A percentile compares a stretch with the other conserved stretches of the same genome.
Conservation (phyloP, 495 filamentous ascomycete genomes). For the Daldinia bambusicola region DNA sequence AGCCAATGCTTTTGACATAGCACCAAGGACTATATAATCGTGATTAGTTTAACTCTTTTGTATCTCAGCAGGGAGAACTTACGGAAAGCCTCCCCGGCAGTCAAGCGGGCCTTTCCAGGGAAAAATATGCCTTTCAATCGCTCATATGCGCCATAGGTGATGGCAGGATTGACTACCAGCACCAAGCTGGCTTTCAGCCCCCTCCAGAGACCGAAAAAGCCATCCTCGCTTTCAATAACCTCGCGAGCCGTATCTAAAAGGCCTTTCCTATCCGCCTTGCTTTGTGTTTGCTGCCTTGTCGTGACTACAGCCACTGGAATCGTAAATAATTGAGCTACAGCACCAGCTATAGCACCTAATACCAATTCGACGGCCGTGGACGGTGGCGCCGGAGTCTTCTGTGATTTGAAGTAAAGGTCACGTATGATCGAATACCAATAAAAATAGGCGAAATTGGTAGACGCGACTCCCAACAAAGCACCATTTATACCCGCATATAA, state of each 20-base stretch:
- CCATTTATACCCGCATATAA: conserved; percentile 91
- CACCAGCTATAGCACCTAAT: conserved; percentile 88
- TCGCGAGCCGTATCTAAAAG: conserved; percentile 88
- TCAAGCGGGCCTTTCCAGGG: conserved; percentile 78
- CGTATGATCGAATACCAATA: conserved; percentile 98
- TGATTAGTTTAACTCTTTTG: conserved; percentile 19
- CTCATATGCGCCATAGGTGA: conserved; percentile 98
- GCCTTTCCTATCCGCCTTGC: conserved; percentile 83
- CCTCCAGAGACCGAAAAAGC: conserved; percentile 88
- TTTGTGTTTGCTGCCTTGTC: conserved; percentile 93
- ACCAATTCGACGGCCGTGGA: conserved; percentile 87
- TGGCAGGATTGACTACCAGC: conserved; percentile 94
- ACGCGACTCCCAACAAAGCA: conserved; percentile 88
- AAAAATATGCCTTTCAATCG: conserved; percentile 83
- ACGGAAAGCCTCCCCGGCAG: conserved; percentile 92
- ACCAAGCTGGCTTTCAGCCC: conserved; percentile 97
- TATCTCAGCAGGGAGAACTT: conserved; percentile 52
- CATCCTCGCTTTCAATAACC: conserved; percentile 90
- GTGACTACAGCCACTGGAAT: conserved; percentile 96
- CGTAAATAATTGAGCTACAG: conserved; percentile 93
- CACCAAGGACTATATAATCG: conserved; percentile 76
- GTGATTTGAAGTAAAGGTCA: conserved; percentile 78
- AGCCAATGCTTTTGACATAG: conserved; percentile 90
- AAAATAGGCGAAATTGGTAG: conserved; percentile 99
- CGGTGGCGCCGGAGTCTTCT: conserved; percentile 69